Conservation (phyloP, 352 stramenopile genomes). For the Phytophthora sansomeana region DNA sequence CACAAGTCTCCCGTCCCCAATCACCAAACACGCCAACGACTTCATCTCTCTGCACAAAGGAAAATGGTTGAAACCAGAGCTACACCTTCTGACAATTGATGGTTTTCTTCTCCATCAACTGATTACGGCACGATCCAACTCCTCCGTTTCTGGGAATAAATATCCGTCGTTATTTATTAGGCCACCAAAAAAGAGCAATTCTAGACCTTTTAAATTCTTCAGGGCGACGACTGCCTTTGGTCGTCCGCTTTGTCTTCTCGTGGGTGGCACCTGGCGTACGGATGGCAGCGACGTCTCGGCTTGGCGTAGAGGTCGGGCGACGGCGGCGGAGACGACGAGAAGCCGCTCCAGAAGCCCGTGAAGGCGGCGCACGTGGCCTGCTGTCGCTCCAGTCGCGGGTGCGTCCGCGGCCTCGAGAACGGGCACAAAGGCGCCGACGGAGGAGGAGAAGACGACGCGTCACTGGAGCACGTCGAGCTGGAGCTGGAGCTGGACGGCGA, state of each 20-base stretch:
- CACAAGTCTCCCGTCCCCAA: neutral
- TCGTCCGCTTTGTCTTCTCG: neutral
- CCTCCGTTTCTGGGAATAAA: conserved; percentile 15
- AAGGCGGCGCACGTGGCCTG: conserved; percentile 32
- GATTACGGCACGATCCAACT: neutral
- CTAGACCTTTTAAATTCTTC: neutral
- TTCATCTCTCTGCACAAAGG: neutral
- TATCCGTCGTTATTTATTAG: conserved; percentile 34
- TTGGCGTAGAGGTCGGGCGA: conserved; percentile 40
- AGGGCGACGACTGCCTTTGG: conserved; percentile 1
- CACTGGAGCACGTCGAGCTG: neutral
- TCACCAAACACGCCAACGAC: neutral
- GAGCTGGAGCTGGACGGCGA: neutral
- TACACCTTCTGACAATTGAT: too few relatives aligned
- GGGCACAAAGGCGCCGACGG: neutral
- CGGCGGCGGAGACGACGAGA: conserved; percentile 23
- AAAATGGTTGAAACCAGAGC: too few relatives aligned
- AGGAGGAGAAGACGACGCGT: conserved; percentile 5
- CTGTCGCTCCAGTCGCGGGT: conserved; percentile 40
- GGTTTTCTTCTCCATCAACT: too few relatives aligned
- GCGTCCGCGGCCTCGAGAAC: conserved; percentile 21
- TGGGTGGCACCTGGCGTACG: conserved; percentile 13
- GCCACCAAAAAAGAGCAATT: neutral
- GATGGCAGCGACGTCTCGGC: conserved; percentile 28
- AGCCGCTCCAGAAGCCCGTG: conserved; percentile 36